Evolutionary conservation across 768 basidiomycete genomes (phyloP).

Genomic region (Pleurotus tuber-regium): DNA sequence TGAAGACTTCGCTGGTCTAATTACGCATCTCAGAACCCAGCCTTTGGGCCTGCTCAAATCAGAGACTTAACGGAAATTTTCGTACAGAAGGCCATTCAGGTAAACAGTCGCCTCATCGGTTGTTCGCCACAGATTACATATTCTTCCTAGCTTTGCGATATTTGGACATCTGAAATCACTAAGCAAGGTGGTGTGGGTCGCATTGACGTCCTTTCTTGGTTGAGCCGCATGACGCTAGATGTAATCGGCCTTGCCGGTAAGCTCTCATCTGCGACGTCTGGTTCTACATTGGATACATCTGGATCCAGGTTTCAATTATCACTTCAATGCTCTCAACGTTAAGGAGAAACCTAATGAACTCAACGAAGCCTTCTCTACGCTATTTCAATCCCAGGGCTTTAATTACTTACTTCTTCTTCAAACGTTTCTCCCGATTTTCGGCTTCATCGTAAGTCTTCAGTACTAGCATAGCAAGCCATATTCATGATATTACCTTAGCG

Average conservation of each 20-base stretch:
- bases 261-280: conserved; percentile 32
- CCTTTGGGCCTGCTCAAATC: conserved; percentile 60
- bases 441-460: conserved; percentile 28
- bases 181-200: conserved; percentile 22
- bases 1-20: not conserved
- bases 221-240: conserved; percentile 70
- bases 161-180: conserved; percentile 36
- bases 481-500: not conserved
- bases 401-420: conserved; percentile 25
- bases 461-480: not conserved
- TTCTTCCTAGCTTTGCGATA: conserved; percentile 59
- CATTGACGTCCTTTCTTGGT: conserved; percentile 63
- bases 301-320: conserved; percentile 26
- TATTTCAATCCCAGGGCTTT: conserved; percentile 38
- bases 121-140: no score
- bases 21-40: conserved; percentile 48
- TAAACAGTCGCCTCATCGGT: conserved; percentile 16
- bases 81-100: conserved; percentile 51
- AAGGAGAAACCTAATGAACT: conserved; percentile 41
- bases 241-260: conserved; percentile 70
- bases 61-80: conserved; percentile 57
- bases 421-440: conserved; percentile 29
- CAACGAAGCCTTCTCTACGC: conserved; percentile 41
- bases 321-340: conserved; percentile 21
- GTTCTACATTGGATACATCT: conserved; percentile 10